Base-by-base conservation (phyloP, 2,329 filamentous ascomycete species). In the Talaromyces sp. region DNA sequence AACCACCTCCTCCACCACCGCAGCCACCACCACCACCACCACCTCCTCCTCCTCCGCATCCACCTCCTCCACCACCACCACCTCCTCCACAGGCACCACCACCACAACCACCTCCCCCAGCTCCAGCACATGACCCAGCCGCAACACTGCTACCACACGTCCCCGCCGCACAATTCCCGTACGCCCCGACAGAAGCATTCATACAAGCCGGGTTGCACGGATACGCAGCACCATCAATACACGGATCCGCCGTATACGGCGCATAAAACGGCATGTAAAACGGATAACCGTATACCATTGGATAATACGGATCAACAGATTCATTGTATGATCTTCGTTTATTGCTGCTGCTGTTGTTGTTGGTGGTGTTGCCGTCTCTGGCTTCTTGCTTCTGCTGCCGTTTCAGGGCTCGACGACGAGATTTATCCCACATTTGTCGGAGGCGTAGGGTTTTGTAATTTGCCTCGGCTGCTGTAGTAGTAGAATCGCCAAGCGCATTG, bases 341-440 rank as follows among this genome's bases (percentile, higher is more conserved):
- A 3, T 28, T 28, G 7, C 25, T 7, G 7, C n/a, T 63, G 25
- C 64, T 65, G 25, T 50, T 17, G 22, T 62, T 21, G n/a, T 53
- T 40, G 5, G 11, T 2, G 9, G 19, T 5, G 28, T 19, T 15
- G 5, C 43, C 36, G 8, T 40, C 10, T 21, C 35, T 19, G 17
- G 15, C 54, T 39, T 52, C 35, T 39, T 57, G 2, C n/a, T 55
- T 59, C 43, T 51, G 56, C 1, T 63, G 61, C 13, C 68, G 67
- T 51, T 73, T 74, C 53, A 68, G 61, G 11, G 65, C 65, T 1
- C 72, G 67, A 0, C 62, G 78, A 66, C 51, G 66, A 40, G 57
- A 67, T 60, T 56, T 72, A 40, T 77, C 69, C 68, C 89, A 89
- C 33, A 82, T 80, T 3, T 73, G 72, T 28, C 87, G 82, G 0